A percentile compares a stretch with the other conserved stretches of the same genome.
Conservation (phyloP, 805 yeast genomes). For the Spathaspora arborariae region DNA sequence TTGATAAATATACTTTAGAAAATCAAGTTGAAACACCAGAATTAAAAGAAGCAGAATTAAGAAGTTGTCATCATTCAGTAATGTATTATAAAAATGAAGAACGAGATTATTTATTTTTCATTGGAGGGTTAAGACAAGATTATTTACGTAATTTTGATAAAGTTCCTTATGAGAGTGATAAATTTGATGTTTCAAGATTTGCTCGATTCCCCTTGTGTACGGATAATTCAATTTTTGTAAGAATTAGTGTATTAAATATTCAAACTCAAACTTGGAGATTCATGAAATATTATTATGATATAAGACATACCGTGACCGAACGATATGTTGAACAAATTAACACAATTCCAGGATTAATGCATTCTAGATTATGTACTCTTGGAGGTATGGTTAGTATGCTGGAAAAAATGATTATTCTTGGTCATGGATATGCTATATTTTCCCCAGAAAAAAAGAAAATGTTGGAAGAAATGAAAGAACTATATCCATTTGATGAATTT, state of each 20-base stretch:
- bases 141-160: constrained; percentile 30
- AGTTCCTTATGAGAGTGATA: constrained; percentile 26
- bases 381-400: constrained; percentile 31
- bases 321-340: constrained; percentile 16
- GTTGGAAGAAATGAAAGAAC: constrained; percentile 15
- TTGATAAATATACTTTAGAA: constrained; percentile 17
- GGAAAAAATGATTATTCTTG: constrained; percentile 32
- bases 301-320: constrained; percentile 21
- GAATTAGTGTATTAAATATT: constrained; percentile 34
- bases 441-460: constrained; percentile 30
- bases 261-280: constrained; percentile 41
- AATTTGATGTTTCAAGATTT: constrained; percentile 32
- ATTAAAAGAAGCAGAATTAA: constrained; percentile 36
- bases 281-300: constrained; percentile 29
- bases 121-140: constrained; percentile 39
- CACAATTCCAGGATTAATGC: constrained; percentile 18
- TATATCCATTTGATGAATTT: constrained; percentile 17
- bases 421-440: constrained; percentile 32
- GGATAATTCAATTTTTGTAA: constrained; percentile 23
- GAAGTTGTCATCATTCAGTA: constrained; percentile 41
- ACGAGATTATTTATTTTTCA: constrained; percentile 30
- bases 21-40: constrained; percentile 23
- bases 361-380: constrained; percentile 25
- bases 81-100: constrained; percentile 29
- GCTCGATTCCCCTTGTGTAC: constrained; percentile 25